Base-by-base conservation (phyloP, 2,329 filamentous ascomycete species). In the Epichloe typhina region DNA sequence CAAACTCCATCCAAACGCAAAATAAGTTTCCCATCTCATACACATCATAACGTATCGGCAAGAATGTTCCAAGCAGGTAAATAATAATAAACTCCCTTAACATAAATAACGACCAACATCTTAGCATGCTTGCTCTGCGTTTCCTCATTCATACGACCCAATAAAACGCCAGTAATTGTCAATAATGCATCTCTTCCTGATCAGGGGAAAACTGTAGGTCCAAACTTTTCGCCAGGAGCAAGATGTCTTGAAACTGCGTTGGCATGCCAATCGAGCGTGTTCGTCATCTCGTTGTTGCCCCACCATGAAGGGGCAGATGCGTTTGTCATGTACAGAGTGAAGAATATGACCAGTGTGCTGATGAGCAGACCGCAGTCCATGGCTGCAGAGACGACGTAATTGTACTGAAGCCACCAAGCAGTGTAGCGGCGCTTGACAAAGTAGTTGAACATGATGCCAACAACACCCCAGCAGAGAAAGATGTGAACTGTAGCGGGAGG, bases 351-450 rank as follows among this genome's bases (percentile, higher is more conserved):
- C 37, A 88, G 74, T 0, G 82, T 83, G 36, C 75, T 77, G 19
- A 87, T 63, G 12, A 82, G 79, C 5, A 86, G 72, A 5, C 84
- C 84, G 46, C 77, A 77, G 63, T 88, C 84, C 38, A 88, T 69
- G 1, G 80, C 84, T 0, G 84, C 84, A 19, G 83, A 86, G 0
- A 82, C 79, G 60, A 87, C 74, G 63, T 88, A 88, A 69, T 88
- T 88, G 69, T 86, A 88, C 64, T 83, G 80, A 64, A 84, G 70
- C 84, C 84, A 88, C 84, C 84, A 88, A 36, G 81, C 83, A 4
- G 74, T 77, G 66, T 76, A 83, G 54, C 77, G 74, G 52, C 80
- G 73, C 61, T 78, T 77, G 61, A 88, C 76, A 57, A 73, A 79
- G 58, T 76, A 83, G 66, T 87, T 86, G 69, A 88, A 88, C 37